Evolutionary conservation across 108 stramenopile genomes (phyloP).

Genomic region (Nannochloropsis gaditana): DNA sequence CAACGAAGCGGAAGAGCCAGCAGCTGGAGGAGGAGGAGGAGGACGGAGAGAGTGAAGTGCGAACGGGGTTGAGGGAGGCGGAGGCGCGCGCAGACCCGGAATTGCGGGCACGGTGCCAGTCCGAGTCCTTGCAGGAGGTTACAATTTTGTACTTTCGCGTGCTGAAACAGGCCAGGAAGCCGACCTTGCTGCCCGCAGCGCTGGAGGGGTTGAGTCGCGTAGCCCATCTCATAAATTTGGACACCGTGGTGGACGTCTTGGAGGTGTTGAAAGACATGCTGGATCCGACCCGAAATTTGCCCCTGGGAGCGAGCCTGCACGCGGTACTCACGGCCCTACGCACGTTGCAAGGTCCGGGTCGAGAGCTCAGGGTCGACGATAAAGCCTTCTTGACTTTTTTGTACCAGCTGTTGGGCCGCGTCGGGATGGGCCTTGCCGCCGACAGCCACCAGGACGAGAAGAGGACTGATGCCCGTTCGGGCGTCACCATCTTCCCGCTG

Average conservation of each 20-base stretch:
- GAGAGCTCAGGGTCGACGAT: slow-evolving; percentile 48
- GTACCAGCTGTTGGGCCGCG: slow-evolving; percentile 6
- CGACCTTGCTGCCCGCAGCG: slow-evolving; percentile 46
- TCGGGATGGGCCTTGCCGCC: background rate
- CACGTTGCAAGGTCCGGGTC: slow-evolving; percentile 50
- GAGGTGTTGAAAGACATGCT: slow-evolving; percentile 43
- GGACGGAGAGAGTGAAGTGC: slow-evolving; percentile 41
- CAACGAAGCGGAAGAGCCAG: slow-evolving; percentile 39
- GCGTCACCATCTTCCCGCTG: slow-evolving; percentile 28
- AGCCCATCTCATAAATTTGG: slow-evolving; percentile 50
- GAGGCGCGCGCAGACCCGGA: slow-evolving; percentile 46
- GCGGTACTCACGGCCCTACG: slow-evolving; percentile 49
- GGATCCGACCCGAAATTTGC: slow-evolving; percentile 23
- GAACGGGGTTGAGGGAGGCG: slow-evolving; percentile 49
- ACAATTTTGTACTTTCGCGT: slow-evolving; percentile 47
- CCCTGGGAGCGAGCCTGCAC: slow-evolving; percentile 40
- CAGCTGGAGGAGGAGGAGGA: slow-evolving; percentile 44
- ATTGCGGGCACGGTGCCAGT: slow-evolving; percentile 46
- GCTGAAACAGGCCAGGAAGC: slow-evolving; percentile 39
- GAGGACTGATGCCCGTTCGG: no score
- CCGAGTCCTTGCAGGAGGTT: slow-evolving; percentile 52
- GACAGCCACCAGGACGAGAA: background rate
- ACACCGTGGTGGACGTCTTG: slow-evolving; percentile 48
- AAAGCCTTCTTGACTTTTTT: slow-evolving; percentile 8
- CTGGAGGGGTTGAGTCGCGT: slow-evolving; percentile 54